Evolutionary conservation across 1,284 basidiomycete species (phyloP).

Genomic region (Cutaneotrichosporon spelunceum): DNA sequence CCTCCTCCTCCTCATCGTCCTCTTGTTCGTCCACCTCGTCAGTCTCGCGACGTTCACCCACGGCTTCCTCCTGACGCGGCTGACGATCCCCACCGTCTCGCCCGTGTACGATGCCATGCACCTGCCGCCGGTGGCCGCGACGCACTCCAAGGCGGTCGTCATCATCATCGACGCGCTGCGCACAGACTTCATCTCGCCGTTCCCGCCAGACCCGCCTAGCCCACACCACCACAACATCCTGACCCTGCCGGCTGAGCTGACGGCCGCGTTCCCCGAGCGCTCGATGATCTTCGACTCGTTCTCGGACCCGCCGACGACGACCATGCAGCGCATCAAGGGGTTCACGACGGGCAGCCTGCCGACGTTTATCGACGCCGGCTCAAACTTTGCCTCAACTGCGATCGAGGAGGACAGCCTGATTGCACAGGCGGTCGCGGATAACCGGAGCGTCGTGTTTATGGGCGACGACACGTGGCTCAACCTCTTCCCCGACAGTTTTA

Average conservation of each 20-base stretch:
- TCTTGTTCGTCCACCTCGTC: slow-evolving; percentile 55
- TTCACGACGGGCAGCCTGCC: slow-evolving; percentile 93
- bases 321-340: slow-evolving; percentile 91
- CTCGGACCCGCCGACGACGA: slow-evolving; percentile 93
- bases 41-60: slow-evolving; percentile 68
- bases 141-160: slow-evolving; percentile 74
- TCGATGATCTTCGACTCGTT: slow-evolving; percentile 86
- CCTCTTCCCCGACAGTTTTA: slow-evolving; percentile 76
- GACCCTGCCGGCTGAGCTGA: slow-evolving; percentile 70
- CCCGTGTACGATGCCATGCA: slow-evolving; percentile 51
- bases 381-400: slow-evolving; percentile 81
- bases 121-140: slow-evolving; percentile 56
- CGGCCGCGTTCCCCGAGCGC: slow-evolving; percentile 60
- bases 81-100: slow-evolving; percentile 64
- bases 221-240: slow-evolving; percentile 79
- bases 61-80: slow-evolving; percentile 80
- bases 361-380: slow-evolving; percentile 90
- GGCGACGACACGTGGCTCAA: slow-evolving; percentile 96
- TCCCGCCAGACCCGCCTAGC: slow-evolving; percentile 59
- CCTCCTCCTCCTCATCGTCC: slow-evolving; percentile 60
- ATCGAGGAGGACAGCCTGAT: slow-evolving; percentile 85
- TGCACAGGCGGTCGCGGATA: slow-evolving; percentile 54
- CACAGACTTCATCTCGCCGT: slow-evolving; percentile 85
- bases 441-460: slow-evolving; percentile 64
- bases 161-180: slow-evolving; percentile 90